Evolutionary conservation across 1,284 basidiomycete genomes (phyloP).

Genomic region (Papiliotrema fonsecae): DNA sequence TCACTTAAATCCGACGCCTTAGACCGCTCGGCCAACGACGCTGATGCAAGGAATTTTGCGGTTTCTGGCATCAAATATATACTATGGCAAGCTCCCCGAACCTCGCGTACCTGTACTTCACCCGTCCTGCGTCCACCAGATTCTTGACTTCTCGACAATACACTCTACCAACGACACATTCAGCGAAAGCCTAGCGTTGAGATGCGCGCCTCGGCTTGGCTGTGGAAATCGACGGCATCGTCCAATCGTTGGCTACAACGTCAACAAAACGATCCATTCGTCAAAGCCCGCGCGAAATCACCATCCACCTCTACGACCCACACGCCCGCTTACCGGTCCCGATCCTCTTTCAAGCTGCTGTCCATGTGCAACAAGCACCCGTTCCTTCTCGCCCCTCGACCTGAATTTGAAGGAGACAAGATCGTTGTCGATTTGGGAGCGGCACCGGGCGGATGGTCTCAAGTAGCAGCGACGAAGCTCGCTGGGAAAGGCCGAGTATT

Average conservation of each 20-base stretch:
- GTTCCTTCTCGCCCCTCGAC: conserved; percentile 51
- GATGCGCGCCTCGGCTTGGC: neutral
- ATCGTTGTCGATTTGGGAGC: conserved; percentile 74
- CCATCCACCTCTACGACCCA: conserved; percentile 11
- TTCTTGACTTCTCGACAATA: no score
- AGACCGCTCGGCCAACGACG: neutral
- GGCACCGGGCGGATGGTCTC: conserved; percentile 83
- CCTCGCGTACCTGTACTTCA: no score
- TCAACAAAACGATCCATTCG: conserved; percentile 43
- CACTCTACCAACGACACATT: no score
- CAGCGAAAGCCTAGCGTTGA: no score
- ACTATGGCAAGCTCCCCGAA: neutral
- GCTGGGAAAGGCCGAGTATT: conserved; percentile 53
- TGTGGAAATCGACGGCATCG: conserved; percentile 16
- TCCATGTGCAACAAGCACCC: conserved; percentile 32
- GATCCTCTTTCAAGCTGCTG: conserved; percentile 75
- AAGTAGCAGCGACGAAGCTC: conserved; percentile 57
- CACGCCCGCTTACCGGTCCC: conserved; percentile 57
- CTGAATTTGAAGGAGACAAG: conserved; percentile 29
- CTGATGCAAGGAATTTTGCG: neutral
- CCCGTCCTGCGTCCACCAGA: no score
- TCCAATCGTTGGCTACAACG: conserved; percentile 45
- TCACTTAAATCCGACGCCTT: neutral
- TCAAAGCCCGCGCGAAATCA: conserved; percentile 19
- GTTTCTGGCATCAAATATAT: neutral